Conservation (phyloP, 2,329 filamentous ascomycete genomes). For the Nectriaceae sp. region DNA sequence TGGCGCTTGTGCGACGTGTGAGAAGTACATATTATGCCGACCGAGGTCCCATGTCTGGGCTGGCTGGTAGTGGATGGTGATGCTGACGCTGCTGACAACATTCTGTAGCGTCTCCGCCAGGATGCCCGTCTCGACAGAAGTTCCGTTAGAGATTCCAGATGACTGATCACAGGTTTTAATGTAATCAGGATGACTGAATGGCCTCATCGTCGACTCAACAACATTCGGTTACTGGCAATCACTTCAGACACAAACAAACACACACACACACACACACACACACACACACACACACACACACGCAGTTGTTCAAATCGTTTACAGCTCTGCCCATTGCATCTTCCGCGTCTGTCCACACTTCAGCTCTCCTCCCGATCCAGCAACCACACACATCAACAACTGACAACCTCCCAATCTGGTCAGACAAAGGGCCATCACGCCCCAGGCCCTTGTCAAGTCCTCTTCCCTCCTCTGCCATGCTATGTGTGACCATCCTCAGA, state of each 20-base stretch:
- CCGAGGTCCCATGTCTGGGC: background rate
- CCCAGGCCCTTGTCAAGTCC: constrained; percentile 12
- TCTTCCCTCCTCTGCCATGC: constrained; percentile 19
- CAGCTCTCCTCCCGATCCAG: constrained; percentile 24
- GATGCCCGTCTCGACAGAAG: no score
- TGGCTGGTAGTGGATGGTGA: background rate
- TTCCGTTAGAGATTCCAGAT: no score
- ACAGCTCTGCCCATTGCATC: constrained; percentile 33
- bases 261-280: no score
- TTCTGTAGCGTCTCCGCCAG: no score
- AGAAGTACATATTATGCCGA: background rate
- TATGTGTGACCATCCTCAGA: constrained; percentile 17
- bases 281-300: no score
- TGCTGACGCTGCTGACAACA: background rate
- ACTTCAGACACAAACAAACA: no score
- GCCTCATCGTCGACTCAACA: no score
- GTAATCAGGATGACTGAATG: no score
- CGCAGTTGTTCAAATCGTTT: no score
- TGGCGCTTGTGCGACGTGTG: background rate
- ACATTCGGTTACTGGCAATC: no score
- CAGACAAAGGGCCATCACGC: constrained; percentile 15
- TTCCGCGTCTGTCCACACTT: constrained; percentile 29
- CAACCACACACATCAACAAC: constrained; percentile 23
- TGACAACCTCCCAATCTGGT: constrained; percentile 16
- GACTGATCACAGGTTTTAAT: no score